These are phyloP conservation scores for Prototheca cutis DNA, from an alignment of 163 green algal species.

Conservation along the genomic window DNA sequence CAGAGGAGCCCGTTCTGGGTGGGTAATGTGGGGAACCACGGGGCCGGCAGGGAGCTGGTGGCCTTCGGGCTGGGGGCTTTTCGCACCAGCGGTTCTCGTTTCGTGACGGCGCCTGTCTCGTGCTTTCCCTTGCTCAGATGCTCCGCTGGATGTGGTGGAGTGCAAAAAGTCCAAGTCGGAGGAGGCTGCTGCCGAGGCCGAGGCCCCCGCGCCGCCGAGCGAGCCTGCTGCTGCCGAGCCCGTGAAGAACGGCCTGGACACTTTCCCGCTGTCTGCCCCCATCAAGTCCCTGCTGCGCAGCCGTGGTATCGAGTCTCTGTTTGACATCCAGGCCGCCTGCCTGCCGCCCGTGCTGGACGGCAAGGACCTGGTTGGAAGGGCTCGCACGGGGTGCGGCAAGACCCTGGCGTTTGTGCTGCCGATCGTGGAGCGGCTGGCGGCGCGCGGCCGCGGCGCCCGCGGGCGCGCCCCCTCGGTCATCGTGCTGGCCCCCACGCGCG, in stretches of 20 bases:
- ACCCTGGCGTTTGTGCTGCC: constrained; percentile 96
- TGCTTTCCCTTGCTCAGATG: not conserved
- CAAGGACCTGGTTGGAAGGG: constrained; percentile 84
- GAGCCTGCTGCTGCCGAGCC: not conserved
- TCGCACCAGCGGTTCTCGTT: too few relatives aligned
- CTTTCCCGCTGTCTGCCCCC: constrained; percentile 58
- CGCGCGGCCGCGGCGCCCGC: constrained; percentile 8
- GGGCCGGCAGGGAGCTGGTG: not conserved
- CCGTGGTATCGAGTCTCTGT: constrained; percentile 64
- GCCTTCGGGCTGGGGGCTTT: too few relatives aligned
- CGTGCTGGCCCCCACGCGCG: constrained; percentile 88
- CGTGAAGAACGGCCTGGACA: constrained; percentile 37
- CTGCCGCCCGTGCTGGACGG: constrained; percentile 51
- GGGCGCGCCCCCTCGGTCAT: constrained; percentile 61
- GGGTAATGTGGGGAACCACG: constrained; percentile 1
- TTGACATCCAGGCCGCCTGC: constrained; percentile 59
- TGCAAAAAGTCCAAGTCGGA: constrained; percentile 18
- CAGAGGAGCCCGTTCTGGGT: not conserved
- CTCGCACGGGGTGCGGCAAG: constrained; percentile 92
- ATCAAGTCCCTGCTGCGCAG: constrained; percentile 57
- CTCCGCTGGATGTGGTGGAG: constrained; percentile 1
- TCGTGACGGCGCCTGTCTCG: too few relatives aligned
- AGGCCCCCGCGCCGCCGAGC: not conserved
- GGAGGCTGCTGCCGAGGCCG: not conserved
- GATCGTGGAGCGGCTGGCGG: constrained; percentile 75